A percentile compares a stretch with the other conserved stretches of the same genome.
Evolutionary conservation across 345 rosid genomes (phyloP).

Genomic region (Pelargonium nanum): DNA sequence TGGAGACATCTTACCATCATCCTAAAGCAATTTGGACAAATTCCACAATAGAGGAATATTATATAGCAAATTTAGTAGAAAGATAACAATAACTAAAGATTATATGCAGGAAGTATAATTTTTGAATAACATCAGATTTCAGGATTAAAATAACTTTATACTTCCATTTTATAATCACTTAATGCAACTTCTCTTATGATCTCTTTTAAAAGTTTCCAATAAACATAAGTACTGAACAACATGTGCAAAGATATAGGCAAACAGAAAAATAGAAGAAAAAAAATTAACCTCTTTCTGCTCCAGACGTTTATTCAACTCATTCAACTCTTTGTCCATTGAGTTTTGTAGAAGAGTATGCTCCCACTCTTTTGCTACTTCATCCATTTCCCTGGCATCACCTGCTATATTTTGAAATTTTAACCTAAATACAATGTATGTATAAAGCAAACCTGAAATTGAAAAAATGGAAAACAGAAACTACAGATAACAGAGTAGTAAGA

Average conservation of each 20-base stretch:
- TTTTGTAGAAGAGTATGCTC: constrained; percentile 90
- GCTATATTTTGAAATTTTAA: constrained; percentile 13
- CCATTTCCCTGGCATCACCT: constrained; percentile 71
- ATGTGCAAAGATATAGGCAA: neutral
- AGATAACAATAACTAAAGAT: too few species aligned
- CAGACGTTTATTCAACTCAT: constrained; percentile 70
- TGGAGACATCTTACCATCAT: neutral
- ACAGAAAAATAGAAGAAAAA: constrained; percentile 1
- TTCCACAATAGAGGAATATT: neutral
- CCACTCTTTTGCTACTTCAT: constrained; percentile 93
- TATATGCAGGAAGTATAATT: too few species aligned
- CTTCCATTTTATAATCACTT: too few species aligned
- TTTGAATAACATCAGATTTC: too few species aligned
- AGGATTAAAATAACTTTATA: too few species aligned
- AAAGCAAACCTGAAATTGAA: neutral
- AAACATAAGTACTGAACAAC: too few species aligned
- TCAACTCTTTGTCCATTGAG: constrained; percentile 88
- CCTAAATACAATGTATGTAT: neutral
- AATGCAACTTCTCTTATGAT: too few species aligned
- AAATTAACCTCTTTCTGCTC: constrained; percentile 87
- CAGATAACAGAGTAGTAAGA: too few species aligned
- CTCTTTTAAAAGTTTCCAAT: too few species aligned
- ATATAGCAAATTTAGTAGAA: too few species aligned
- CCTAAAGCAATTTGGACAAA: neutral
- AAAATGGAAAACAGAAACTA: neutral